A percentile compares a stretch with the other conserved stretches of the same genome.
These are phyloP conservation scores for Neurospora cerealis DNA, from an alignment of 495 filamentous ascomycete genomes.

Conservation along the genomic window DNA sequence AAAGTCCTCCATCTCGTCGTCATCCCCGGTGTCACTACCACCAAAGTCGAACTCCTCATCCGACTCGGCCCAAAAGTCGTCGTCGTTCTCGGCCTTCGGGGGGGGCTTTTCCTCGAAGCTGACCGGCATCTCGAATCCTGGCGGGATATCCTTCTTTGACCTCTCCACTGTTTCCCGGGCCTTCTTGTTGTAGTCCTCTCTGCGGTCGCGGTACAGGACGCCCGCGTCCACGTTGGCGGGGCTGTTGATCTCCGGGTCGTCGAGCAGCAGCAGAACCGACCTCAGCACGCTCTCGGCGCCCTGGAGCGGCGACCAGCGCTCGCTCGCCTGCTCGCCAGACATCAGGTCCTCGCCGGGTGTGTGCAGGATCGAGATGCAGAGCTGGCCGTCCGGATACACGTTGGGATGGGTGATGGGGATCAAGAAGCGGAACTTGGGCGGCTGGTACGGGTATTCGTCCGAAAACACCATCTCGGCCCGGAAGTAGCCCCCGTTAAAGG, in stretches of 20 bases:
- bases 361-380: slow-evolving; percentile 97
- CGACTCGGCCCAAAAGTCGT: slow-evolving; percentile 74
- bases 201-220: slow-evolving; percentile 69
- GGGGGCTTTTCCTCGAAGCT: slow-evolving; percentile 49
- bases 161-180: slow-evolving; percentile 61
- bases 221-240: slow-evolving; percentile 93
- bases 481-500: slow-evolving; percentile 91
- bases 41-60: slow-evolving; percentile 77
- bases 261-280: slow-evolving; percentile 84
- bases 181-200: slow-evolving; percentile 53
- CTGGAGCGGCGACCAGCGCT: slow-evolving; percentile 90
- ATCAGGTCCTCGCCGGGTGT: slow-evolving; percentile 82
- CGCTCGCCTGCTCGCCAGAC: slow-evolving; percentile 77
- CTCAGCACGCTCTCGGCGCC: slow-evolving; percentile 90
- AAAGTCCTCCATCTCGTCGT: slow-evolving; percentile 46
- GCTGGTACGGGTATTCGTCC: slow-evolving; percentile 78
- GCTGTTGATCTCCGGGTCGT: slow-evolving; percentile 85
- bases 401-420: slow-evolving; percentile 82
- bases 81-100: slow-evolving; percentile 60
- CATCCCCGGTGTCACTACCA: slow-evolving; percentile 53
- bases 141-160: slow-evolving; percentile 71
- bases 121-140: slow-evolving; percentile 74
- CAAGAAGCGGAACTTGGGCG: slow-evolving; percentile 85
- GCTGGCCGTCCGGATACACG: slow-evolving; percentile 77
- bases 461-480: slow-evolving; percentile 82